A percentile compares a stretch with the other conserved stretches of the same genome.
These are phyloP conservation scores for Coriolopsis trogii DNA, from an alignment of 1,284 basidiomycete species.

Conservation along the genomic window DNA sequence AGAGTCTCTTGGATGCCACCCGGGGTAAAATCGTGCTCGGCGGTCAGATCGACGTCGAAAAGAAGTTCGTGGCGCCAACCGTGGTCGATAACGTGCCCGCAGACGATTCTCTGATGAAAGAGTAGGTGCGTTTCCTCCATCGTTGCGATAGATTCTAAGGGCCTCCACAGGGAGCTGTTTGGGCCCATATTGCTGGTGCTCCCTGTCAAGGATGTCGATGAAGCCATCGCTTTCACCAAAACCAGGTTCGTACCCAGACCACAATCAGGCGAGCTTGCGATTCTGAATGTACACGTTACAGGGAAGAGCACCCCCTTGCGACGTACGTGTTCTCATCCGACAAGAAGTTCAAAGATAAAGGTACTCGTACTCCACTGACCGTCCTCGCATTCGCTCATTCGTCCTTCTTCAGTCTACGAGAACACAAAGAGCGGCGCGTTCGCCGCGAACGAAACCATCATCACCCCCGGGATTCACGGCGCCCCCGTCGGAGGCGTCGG, in stretches of 20 bases:
- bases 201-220: constrained; percentile 70
- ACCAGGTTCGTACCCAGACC: constrained; percentile 44
- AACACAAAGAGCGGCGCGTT: constrained; percentile 66
- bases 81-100: constrained; percentile 59
- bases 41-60: constrained; percentile 61
- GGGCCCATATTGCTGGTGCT: constrained; percentile 66
- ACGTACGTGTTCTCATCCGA: constrained; percentile 48
- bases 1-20: constrained; percentile 61
- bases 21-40: constrained; percentile 73
- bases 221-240: constrained; percentile 73
- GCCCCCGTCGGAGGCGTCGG: constrained; percentile 74
- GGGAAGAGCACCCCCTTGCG: constrained; percentile 74
- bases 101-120: constrained; percentile 75
- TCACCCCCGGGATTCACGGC: constrained; percentile 55
- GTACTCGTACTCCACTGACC: neutral
- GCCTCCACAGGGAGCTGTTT: constrained; percentile 32
- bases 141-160: neutral
- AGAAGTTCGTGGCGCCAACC: constrained; percentile 66
- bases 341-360: neutral
- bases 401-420: constrained; percentile 50
- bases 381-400: neutral
- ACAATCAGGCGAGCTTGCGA: neutral
- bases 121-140: constrained; percentile 45
- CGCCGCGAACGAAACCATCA: constrained; percentile 59
- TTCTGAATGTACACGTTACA: constrained; percentile 27